Evolutionary conservation across 2,329 filamentous ascomycete species (phyloP).

Genomic region (Epichloe bromicola): DNA sequence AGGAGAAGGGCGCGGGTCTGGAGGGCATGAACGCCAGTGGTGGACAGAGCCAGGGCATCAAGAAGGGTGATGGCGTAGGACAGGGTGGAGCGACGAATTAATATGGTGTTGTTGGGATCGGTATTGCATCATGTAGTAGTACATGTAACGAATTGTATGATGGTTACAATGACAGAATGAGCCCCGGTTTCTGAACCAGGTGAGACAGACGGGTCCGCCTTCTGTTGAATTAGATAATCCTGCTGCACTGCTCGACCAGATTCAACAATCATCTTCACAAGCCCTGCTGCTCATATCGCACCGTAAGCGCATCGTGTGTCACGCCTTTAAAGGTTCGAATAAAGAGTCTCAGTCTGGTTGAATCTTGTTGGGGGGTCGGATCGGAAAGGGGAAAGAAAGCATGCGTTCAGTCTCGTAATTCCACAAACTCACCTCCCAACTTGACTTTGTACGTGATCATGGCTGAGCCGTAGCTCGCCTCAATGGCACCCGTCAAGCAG

Average conservation of each 20-base stretch:
- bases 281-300: slow-evolving; percentile 18
- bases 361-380: too few species aligned
- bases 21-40: slow-evolving; percentile 28
- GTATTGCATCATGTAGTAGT: neutral
- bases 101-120: neutral
- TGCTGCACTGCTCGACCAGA: too few species aligned
- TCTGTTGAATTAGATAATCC: too few species aligned
- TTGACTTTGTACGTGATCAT: slow-evolving; percentile 25
- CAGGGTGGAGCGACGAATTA: slow-evolving; percentile 21
- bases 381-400: too few species aligned
- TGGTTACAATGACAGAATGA: neutral
- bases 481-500: slow-evolving; percentile 23
- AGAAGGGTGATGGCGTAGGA: slow-evolving; percentile 25
- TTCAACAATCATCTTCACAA: neutral
- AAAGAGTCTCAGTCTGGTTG: neutral
- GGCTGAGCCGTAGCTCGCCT: slow-evolving; percentile 25
- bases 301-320: slow-evolving; percentile 24
- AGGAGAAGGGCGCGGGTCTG: slow-evolving; percentile 30
- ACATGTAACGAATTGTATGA: neutral
- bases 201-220: too few species aligned
- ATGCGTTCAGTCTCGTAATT: neutral
- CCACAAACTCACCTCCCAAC: slow-evolving; percentile 20
- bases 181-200: too few species aligned
- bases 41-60: slow-evolving; percentile 29
- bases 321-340: slow-evolving; percentile 14